These are phyloP conservation scores for Talaromyces nanjingensis DNA, from an alignment of 495 filamentous ascomycete species.

Conservation along the genomic window DNA sequence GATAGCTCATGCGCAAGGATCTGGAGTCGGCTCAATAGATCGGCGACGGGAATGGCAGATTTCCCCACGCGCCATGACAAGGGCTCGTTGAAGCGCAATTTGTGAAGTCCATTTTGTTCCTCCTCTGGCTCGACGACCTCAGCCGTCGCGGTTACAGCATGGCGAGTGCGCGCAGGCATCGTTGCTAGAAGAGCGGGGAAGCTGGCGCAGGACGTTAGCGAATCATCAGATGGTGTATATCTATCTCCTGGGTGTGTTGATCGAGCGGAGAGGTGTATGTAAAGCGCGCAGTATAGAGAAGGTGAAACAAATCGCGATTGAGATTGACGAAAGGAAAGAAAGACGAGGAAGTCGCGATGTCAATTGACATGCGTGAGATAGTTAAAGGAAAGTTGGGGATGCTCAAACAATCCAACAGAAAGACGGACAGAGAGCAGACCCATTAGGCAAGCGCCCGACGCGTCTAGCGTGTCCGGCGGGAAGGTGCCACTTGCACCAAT, in stretches of 20 bases:
- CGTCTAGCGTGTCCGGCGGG: slow-evolving; percentile 11
- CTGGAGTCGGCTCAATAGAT: slow-evolving; percentile 74
- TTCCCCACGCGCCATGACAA: slow-evolving; percentile 90
- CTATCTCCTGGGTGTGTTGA: not conserved
- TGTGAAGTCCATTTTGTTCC: slow-evolving; percentile 27
- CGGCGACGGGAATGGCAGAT: slow-evolving; percentile 69
- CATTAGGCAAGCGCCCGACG: slow-evolving; percentile 4
- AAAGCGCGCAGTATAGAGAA: not conserved
- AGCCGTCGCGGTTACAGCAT: slow-evolving; percentile 29
- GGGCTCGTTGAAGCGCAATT: slow-evolving; percentile 67
- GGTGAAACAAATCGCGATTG: not conserved
- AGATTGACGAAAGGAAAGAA: not conserved
- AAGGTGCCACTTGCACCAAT: not conserved
- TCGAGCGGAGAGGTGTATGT: not conserved
- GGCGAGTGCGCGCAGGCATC: slow-evolving; percentile 46
- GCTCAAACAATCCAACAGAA: not conserved
- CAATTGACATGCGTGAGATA: not conserved
- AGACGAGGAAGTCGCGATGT: not conserved
- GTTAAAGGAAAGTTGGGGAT: not conserved
- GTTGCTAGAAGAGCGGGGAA: slow-evolving; percentile 16
- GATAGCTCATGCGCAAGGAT: slow-evolving; percentile 75
- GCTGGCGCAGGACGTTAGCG: slow-evolving; percentile 6
- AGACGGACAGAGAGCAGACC: not conserved
- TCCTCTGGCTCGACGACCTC: slow-evolving; percentile 30
- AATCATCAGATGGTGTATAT: slow-evolving; percentile 6